These are phyloP conservation scores for Arabidopsis suecica DNA, from an alignment of 345 rosid species.

Conservation along the genomic window DNA sequence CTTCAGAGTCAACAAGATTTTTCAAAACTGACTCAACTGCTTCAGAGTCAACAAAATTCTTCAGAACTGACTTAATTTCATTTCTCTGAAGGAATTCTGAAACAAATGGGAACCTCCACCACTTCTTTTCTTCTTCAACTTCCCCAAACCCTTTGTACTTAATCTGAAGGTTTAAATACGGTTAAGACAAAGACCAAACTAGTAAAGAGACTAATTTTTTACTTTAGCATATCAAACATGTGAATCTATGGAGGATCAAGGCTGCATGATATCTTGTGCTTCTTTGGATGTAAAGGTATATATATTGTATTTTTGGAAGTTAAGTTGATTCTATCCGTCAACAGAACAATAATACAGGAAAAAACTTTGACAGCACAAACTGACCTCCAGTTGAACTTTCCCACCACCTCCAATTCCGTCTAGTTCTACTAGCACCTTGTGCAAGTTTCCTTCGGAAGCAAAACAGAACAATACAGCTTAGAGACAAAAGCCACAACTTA, in stretches of 20 bases:
- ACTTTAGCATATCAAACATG: constrained; percentile 19
- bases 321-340: constrained; percentile 1
- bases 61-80: constrained; percentile 70
- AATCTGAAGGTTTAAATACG: constrained; percentile 55
- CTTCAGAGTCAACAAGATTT: constrained; percentile 64
- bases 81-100: constrained; percentile 67
- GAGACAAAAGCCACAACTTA: constrained; percentile 15
- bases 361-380: constrained; percentile 26
- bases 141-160: constrained; percentile 77
- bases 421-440: constrained; percentile 75
- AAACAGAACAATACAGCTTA: constrained; percentile 4
- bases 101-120: constrained; percentile 84
- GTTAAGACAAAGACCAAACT: neutral
- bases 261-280: constrained; percentile 5
- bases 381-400: constrained; percentile 83
- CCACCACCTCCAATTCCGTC: constrained; percentile 99
- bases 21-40: constrained; percentile 66
- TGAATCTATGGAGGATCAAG: neutral
- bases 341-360: neutral
- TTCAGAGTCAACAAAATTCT: constrained; percentile 64
- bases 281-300: neutral
- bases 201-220: neutral
- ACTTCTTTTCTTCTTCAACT: constrained; percentile 75
- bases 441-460: constrained; percentile 62
- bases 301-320: neutral